Base-by-base conservation (phyloP, 2,329 filamentous ascomycete genomes). In the Raffaelea ambrosiae region DNA sequence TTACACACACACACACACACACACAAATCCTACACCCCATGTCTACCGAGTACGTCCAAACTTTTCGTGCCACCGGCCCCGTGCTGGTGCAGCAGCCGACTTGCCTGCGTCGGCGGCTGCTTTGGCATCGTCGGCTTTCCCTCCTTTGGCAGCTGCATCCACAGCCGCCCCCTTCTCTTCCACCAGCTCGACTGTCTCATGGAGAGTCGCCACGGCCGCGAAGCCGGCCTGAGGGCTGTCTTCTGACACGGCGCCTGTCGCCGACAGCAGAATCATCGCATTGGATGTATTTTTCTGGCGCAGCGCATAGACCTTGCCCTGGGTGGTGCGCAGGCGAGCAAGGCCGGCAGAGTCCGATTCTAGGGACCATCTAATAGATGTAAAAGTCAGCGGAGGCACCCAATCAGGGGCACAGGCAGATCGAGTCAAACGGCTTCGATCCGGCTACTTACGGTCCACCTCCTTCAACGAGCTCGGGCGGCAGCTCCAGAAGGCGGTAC, bases 281-380 rank as follows among this genome's bases (percentile, higher is more conserved):
- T 84, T 84, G 41, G 80, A 84, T 0, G 80, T 83, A 60, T 83
- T 83, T 60, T 83, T 83, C 57, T 83, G 80, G 26, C 76, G 76
- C 42, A 84, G 68, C 5, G 70, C 70, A 63, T 81, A 84, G 16
- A 71, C 74, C 55, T 71, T 73, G 46, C 66, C 61, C 3, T 69
- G 70, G 1, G 72, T 70, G 3, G 48, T 50, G 55, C 66, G 72
- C 47, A 83, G 69, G 39, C 81, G 59, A 22, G 78, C 77, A 13
- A 74, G 13, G 72, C 69, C 53, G 72, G 68, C 41, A 77, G 63
- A 16, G 63, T 72, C 46, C 76, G 63, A 3, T 73, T 78, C 51
- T 4, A 40, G 18, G 10, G 40, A 53, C 58, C 48, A 63, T 53
- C 35, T 53, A 21, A 43, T 41, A 7, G 29, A n/a, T 38, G 4